Conservation (phyloP, 768 basidiomycete species). For the Rickenella mellea region DNA sequence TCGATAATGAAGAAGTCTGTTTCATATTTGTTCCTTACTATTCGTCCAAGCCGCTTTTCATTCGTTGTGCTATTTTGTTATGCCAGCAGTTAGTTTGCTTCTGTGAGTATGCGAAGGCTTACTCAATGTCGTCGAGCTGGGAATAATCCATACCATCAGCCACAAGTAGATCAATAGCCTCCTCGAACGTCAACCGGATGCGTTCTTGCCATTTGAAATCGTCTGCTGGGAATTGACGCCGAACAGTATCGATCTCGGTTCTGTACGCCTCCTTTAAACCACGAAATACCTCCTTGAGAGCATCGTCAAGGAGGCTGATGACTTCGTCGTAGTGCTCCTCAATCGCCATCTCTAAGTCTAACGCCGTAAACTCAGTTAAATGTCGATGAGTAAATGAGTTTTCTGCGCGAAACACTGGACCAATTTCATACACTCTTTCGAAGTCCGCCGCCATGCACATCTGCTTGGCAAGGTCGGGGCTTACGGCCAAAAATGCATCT, state of each 20-base stretch:
- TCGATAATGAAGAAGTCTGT: conserved; percentile 47
- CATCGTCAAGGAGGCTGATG: conserved; percentile 32
- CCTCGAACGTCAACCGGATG: conserved; percentile 71
- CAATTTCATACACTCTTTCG: conserved; percentile 44
- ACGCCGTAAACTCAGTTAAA: conserved; percentile 45
- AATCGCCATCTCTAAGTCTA: conserved; percentile 47
- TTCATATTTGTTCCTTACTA: conserved; percentile 41
- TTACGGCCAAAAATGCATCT: conserved; percentile 40
- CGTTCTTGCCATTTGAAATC: conserved; percentile 46
- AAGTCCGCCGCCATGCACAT: conserved; percentile 46
- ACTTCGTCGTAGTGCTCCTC: conserved; percentile 43
- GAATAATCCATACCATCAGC: conserved; percentile 78
- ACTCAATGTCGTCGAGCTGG: conserved; percentile 85
- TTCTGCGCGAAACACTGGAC: conserved; percentile 38
- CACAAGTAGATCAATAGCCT: conserved; percentile 81
- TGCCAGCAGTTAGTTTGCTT: neutral
- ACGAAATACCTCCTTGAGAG: conserved; percentile 34
- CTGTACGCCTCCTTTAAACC: conserved; percentile 26
- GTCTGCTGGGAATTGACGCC: conserved; percentile 42
- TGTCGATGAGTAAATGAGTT: conserved; percentile 46
- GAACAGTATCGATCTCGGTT: conserved; percentile 25
- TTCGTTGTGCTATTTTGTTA: conserved; percentile 31
- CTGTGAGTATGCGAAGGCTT: conserved; percentile 15
- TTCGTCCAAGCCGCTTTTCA: conserved; percentile 36
- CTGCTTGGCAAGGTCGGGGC: conserved; percentile 44